Evolutionary conservation across 2,329 filamentous ascomycete species (phyloP).

Genomic region (Lachnum nothofagi): DNA sequence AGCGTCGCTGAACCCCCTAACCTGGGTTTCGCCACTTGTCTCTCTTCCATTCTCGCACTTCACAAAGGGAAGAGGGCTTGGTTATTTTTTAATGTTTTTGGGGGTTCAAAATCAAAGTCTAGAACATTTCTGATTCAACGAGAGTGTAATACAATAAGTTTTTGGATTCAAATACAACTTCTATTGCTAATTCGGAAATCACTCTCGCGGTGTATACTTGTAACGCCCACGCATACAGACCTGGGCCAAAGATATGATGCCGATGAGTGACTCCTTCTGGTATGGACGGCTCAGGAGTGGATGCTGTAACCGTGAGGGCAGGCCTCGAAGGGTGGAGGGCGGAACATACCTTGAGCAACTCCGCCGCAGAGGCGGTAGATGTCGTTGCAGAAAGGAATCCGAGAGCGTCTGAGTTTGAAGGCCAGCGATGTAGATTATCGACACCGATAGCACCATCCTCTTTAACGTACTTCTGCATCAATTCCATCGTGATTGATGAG

Average conservation of each 20-base stretch:
- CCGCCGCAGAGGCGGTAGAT: conserved; percentile 24
- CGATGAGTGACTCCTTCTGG: conserved; percentile 11
- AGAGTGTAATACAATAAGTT: too few relatives aligned
- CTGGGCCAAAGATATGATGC: conserved; percentile 12
- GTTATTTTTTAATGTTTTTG: too few relatives aligned
- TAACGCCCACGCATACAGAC: conserved; percentile 10
- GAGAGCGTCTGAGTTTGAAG: conserved; percentile 26
- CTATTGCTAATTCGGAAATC: too few relatives aligned
- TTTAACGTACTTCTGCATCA: conserved; percentile 31
- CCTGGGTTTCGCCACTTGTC: too few relatives aligned
- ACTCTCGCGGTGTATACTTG: conserved; percentile 8
- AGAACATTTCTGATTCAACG: too few relatives aligned
- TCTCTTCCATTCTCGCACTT: too few relatives aligned
- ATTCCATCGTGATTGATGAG: conserved; percentile 12
- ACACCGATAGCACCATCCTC: conserved; percentile 32
- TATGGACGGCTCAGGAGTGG: conserved; percentile 9
- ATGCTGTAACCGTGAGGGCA: conserved; percentile 6
- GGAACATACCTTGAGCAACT: conserved; percentile 12
- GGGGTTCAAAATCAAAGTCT: too few relatives aligned
- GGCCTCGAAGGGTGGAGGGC: background rate
- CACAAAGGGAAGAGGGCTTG: too few relatives aligned
- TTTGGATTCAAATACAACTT: too few relatives aligned
- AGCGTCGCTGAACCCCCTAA: too few relatives aligned
- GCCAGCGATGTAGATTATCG: conserved; percentile 32
- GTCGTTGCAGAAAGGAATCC: conserved; percentile 32